phyloP scores from a whole-genome alignment of 2,329 filamentous ascomycete species.

The Diaporthe sp. region DNA sequence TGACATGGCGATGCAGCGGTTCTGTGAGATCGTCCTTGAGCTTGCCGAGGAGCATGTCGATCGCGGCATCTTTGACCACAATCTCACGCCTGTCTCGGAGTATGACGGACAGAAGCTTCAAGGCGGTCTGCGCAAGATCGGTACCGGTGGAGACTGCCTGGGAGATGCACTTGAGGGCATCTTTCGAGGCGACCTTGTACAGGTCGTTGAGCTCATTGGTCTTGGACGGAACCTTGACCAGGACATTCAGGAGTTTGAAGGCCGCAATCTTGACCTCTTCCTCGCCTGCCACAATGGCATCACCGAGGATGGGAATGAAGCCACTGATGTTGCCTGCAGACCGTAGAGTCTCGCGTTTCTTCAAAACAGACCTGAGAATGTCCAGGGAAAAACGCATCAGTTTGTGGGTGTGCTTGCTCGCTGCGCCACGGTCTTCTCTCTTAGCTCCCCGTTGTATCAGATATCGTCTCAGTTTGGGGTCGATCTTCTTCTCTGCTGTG shows the following conservation, averaged over 20 bases:
- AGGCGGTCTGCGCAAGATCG: slow-evolving; percentile 86
- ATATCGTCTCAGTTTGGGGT: slow-evolving; percentile 78
- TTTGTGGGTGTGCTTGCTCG: slow-evolving; percentile 87
- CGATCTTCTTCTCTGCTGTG: slow-evolving; percentile 65
- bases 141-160: slow-evolving; percentile 82
- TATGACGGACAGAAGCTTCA: slow-evolving; percentile 90
- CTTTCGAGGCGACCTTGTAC: slow-evolving; percentile 84
- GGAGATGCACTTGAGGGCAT: slow-evolving; percentile 86
- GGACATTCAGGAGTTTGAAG: slow-evolving; percentile 85
- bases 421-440: slow-evolving; percentile 79
- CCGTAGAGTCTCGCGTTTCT: slow-evolving; percentile 85
- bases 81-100: slow-evolving; percentile 85
- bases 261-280: slow-evolving; percentile 94
- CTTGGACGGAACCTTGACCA: slow-evolving; percentile 86
- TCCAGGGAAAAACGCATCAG: slow-evolving; percentile 90
- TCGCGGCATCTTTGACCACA: slow-evolving; percentile 81
- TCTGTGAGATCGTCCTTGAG: slow-evolving; percentile 92
- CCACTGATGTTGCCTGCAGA: slow-evolving; percentile 85
- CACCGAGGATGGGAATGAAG: slow-evolving; percentile 90
- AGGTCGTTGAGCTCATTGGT: slow-evolving; percentile 74
- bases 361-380: slow-evolving; percentile 85
- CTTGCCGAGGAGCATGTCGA: slow-evolving; percentile 86
- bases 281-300: slow-evolving; percentile 85
- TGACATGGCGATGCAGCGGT: slow-evolving; percentile 90
- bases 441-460: slow-evolving; percentile 85